Evolutionary conservation across 495 filamentous ascomycete genomes (phyloP), one percentile per base, ranked within the genome.

Genomic region (Coniosporium apollinis): DNA sequence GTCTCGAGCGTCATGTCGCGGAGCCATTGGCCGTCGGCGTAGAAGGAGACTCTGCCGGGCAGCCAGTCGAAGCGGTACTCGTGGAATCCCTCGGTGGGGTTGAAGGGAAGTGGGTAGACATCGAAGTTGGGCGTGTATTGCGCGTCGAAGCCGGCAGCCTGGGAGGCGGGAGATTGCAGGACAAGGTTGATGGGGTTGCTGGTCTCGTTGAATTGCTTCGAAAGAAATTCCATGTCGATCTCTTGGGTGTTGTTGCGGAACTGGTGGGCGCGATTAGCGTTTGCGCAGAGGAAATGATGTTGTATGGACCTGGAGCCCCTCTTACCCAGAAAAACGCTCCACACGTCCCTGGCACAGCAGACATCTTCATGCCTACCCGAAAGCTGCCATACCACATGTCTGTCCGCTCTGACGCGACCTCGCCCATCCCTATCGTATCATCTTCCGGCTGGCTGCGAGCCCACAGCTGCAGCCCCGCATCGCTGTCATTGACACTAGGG

Each of bases 11-110:
- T 54, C 64, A 81, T 75, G 29, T 61, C 58, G 4, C 60, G 47
- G 1, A 81, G 59, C 29, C 63, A 50, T 11, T 44, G 25, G 19
- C 65, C 64, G 48, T 84, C 78, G 8, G 68, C 72, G 46, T 74
- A 83, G 54, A 77, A 81, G 19, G 60, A 48, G 9, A 84, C 71
- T 5, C 48, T 47, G 5, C 56, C 61, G 0, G 68, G 62, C n/a
- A 67, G 44, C 59, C 76, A 83, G 47, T 85, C 79, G 49, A 82
- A 76, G 28, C 80, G 76, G 47, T 83, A 84, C 51, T 83, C 76
- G 50, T 84, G 78, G 39, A 73, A 74, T 5, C 35, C 67, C 0
- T 51, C 47, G 0, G 67, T 62, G 0, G 80, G 75, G 36, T 71
- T 49, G 52, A 81, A 85, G 2, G 68, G 60, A 3, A 85, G 58